Evolutionary conservation across 1,284 basidiomycete genomes (phyloP), one percentile per base, ranked within the genome.

Genomic region (Rhodofomes roseus): DNA sequence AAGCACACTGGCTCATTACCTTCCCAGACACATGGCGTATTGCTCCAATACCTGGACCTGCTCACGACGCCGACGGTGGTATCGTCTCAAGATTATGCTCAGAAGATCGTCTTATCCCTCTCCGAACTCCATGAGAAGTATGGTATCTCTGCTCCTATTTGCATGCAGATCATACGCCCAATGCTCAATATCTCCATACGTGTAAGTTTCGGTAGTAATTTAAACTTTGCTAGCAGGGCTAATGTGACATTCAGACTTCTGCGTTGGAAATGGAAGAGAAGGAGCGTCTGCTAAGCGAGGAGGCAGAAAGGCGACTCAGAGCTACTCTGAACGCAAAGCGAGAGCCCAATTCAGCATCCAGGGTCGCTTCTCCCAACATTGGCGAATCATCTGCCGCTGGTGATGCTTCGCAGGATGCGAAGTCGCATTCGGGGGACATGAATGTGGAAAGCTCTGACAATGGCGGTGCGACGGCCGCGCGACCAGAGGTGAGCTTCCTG

Each of bases 111-210:
- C 4, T 95, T 95, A 1, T 76, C 88, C 18, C 77, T 97, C 7
- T 77, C 77, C 1, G 87, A 91, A 46, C 80, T 98, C 9, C 85
- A 86, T 56, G 79, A 82, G 52, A 79, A 82, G 46, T 96, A 90
- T 72, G 90, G 87, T 2, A 84, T 98, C 54, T 86, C 87, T 61
- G 84, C 89, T 40, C 85, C 91, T 11, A 87, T 95, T 60, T 93
- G 93, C 58, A 96, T 97, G 90, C 92, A 95, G 68, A 90, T 97
- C 57, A 83, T 93, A 51, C 86, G 96, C 9, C 93, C 95, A 4
- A 87, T 91, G 60, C 79, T 96, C 29, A 85, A 90, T 62, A 74
- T 76, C 3, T 75, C 80, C 36, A 77, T 94, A 55, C 74, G 87
- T 67, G 89, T 89, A 70, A 65, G 82, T 75, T 57, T 52, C 54